A percentile compares a stretch with the other conserved stretches of the same genome.
phyloP scores from a whole-genome alignment of 352 stramenopile genomes.

The Globisporangium heterothallicum region DNA sequence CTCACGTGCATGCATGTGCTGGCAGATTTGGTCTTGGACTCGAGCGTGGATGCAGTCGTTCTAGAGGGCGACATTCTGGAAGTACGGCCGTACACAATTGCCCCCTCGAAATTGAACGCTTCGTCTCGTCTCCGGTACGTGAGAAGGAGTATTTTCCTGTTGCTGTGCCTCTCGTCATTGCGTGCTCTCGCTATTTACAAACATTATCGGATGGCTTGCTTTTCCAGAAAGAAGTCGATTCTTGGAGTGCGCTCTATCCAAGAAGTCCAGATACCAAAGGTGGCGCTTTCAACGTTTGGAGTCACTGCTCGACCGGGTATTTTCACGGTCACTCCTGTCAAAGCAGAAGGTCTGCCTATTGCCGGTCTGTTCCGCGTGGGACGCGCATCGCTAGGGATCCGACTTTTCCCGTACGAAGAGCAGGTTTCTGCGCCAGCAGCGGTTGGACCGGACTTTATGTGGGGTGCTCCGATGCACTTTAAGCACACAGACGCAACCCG shows the following conservation, averaged over 20 bases:
- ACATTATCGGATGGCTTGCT: background rate
- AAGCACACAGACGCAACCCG: slow-evolving; percentile 4
- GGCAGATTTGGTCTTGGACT: slow-evolving; percentile 2
- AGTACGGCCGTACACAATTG: slow-evolving; percentile 17
- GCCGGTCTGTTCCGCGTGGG: background rate
- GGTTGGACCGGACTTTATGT: slow-evolving; percentile 4
- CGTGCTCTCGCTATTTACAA: too few relatives aligned
- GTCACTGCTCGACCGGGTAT: background rate
- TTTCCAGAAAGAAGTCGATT: background rate
- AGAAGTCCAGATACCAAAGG: background rate
- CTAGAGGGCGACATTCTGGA: slow-evolving; percentile 18
- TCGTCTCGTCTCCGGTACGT: background rate
- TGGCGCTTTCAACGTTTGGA: slow-evolving; percentile 1
- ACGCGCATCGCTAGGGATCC: slow-evolving; percentile 3
- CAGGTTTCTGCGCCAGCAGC: background rate
- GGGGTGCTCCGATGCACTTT: slow-evolving; percentile 4
- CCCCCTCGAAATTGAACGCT: slow-evolving; percentile 1
- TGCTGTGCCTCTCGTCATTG: background rate
- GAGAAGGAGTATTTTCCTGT: background rate
- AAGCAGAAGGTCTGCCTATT: slow-evolving; percentile 4
- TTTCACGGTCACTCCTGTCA: slow-evolving; percentile 7
- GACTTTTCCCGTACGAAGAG: slow-evolving; percentile 9
- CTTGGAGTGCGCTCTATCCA: background rate
- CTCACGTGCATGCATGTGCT: background rate
- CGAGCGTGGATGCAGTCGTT: slow-evolving; percentile 2